A percentile compares a stretch with the other conserved stretches of the same genome.
phyloP scores from a whole-genome alignment of 768 basidiomycete genomes.

The Galerina marginata region DNA sequence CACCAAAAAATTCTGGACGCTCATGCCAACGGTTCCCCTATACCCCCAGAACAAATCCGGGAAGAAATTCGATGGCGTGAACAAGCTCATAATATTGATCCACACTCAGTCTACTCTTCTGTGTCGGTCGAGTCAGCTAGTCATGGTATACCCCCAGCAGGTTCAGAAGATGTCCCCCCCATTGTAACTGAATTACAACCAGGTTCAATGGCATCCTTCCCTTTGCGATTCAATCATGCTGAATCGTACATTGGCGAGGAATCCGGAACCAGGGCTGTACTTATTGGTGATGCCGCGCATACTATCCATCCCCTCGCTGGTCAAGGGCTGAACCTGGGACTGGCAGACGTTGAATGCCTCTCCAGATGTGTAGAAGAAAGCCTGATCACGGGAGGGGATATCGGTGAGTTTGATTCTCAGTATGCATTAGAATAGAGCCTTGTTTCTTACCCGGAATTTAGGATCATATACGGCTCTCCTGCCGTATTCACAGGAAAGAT shows the following conservation, averaged over 20 bases:
- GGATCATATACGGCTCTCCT: slow-evolving; percentile 78
- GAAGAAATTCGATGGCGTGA: slow-evolving; percentile 80
- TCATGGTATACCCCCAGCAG: slow-evolving; percentile 64
- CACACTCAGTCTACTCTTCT: slow-evolving; percentile 67
- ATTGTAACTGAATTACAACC: slow-evolving; percentile 72
- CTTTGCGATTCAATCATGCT: slow-evolving; percentile 85
- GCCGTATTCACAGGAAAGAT: slow-evolving; percentile 81
- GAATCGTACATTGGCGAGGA: slow-evolving; percentile 85
- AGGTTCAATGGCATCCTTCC: slow-evolving; percentile 86
- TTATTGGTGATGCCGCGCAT: slow-evolving; percentile 96
- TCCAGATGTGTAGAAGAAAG: slow-evolving; percentile 65
- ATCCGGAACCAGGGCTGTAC: slow-evolving; percentile 69
- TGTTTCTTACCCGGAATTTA: slow-evolving; percentile 29
- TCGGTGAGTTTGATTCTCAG: slow-evolving; percentile 57
- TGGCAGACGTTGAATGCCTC: slow-evolving; percentile 82
- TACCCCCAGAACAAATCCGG: slow-evolving; percentile 54
- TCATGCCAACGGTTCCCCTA: slow-evolving; percentile 45
- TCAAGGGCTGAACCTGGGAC: slow-evolving; percentile 94
- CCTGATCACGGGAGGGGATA: slow-evolving; percentile 72
- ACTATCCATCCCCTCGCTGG: slow-evolving; percentile 95
- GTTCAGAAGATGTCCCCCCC: slow-evolving; percentile 74
- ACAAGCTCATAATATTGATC: slow-evolving; percentile 66
- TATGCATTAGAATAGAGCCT: neutral
- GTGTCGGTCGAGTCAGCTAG: slow-evolving; percentile 32
- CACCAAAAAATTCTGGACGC: slow-evolving; percentile 64